These are phyloP conservation scores for Fusarium heterosporum DNA, from an alignment of 2,329 filamentous ascomycete species.

Conservation along the genomic window DNA sequence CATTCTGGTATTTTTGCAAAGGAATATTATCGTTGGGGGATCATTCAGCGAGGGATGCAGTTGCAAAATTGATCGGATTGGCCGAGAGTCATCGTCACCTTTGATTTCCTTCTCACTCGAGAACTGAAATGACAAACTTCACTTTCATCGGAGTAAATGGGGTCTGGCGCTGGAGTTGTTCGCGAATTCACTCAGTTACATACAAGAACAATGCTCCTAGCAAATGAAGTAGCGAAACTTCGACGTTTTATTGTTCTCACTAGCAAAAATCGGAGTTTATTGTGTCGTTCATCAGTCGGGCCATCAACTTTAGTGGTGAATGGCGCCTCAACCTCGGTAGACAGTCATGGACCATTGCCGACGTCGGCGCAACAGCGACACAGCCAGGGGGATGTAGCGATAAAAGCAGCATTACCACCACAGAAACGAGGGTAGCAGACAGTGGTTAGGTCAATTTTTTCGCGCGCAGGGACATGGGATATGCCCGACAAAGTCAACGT, in stretches of 20 bases:
- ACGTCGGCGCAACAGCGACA: background rate
- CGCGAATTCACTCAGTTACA: constrained; percentile 2
- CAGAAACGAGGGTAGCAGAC: background rate
- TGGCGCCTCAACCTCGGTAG: background rate
- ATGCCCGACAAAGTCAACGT: constrained; percentile 7
- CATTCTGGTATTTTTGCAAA: constrained; percentile 8
- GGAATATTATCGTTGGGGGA: background rate
- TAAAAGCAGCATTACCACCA: background rate
- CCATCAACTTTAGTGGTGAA: background rate
- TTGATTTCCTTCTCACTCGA: background rate
- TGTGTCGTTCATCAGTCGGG: background rate
- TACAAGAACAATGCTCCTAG: constrained; percentile 2
- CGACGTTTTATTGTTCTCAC: background rate
- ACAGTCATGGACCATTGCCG: constrained; percentile 1
- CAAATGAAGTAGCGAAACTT: background rate
- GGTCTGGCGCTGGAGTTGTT: constrained; percentile 36
- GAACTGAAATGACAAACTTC: background rate
- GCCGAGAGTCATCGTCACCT: constrained; percentile 2
- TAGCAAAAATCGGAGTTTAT: background rate
- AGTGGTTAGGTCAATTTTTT: background rate
- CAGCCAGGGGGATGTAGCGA: too few relatives aligned
- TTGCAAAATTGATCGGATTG: constrained; percentile 1
- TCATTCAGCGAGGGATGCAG: constrained; percentile 1
- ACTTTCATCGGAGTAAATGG: constrained; percentile 16
- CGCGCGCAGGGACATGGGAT: background rate